Evolutionary conservation across 164 flowering plant species (phyloP), one percentile per base, ranked within the genome.

Genomic region (Stephania yunnanensis): DNA sequence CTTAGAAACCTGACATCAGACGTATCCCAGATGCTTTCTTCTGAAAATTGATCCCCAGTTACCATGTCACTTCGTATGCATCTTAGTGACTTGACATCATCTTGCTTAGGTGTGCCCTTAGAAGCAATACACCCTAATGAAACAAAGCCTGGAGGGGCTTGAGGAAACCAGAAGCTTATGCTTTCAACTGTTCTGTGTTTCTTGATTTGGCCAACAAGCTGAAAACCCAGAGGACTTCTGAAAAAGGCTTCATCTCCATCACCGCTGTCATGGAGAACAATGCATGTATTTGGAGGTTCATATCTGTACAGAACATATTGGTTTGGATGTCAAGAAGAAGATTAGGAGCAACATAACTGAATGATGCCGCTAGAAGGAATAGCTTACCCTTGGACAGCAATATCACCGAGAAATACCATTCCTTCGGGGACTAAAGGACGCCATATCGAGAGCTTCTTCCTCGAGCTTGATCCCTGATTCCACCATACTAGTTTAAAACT

Each of bases 51-150:
- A 82, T 85, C 95, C 31, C 91, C 87, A 71, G 88, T 81, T 29
- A 96, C 98, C 97, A 94, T 83, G 86, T 94, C 97, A 83, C 86
- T 86, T 50, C 98, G 91, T 55, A 91, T 88, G 85, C 98, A 96
- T 87, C 94, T 85, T 75, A 92, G 83, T 70, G 83, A 68, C 48
- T 78, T 81, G 75, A 89, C 87, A 29, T 94, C 98, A 67, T 84
- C 63, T 53, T 77, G 84, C 81, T 90, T 92, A 74, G 94, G 99
- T 44, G 84, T 69, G 48, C 93, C 87, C 79, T 89, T 96, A 74
- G 88, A 85, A 65, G 98, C 98, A 74, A 94, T 76, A 85, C 99
- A 96, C 73, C 99, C 99, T 74, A 96, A 80, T 68, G 97, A 77
- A 71, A 92, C 92, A 87, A 84, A 96, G 19, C 98, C 99, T 30